phyloP scores from a whole-genome alignment of 1,284 basidiomycete genomes.

The Amylostereum areolatum region DNA sequence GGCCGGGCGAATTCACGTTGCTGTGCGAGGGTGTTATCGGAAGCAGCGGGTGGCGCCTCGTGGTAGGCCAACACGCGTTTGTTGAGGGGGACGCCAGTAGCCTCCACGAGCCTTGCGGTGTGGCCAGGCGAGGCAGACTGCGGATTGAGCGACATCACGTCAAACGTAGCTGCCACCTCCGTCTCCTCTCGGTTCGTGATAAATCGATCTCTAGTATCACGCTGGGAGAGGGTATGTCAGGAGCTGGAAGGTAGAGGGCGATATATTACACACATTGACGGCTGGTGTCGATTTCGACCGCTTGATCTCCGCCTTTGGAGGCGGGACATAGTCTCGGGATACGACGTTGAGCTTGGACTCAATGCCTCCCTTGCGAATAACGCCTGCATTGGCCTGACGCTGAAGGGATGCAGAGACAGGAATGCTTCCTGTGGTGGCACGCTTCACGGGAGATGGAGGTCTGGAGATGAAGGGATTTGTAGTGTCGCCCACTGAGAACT shows the following conservation, averaged over 20 bases:
- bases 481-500: constrained; percentile 34
- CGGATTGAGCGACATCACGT: constrained; percentile 55
- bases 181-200: constrained; percentile 62
- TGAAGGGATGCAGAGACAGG: constrained; percentile 49
- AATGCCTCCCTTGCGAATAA: constrained; percentile 69
- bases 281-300: constrained; percentile 65
- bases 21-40: constrained; percentile 61
- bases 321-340: constrained; percentile 50
- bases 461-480: constrained; percentile 65
- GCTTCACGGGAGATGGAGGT: constrained; percentile 59
- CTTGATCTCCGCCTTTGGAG: constrained; percentile 56
- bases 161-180: constrained; percentile 55
- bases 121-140: constrained; percentile 65
- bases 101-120: constrained; percentile 67
- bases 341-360: constrained; percentile 72
- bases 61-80: constrained; percentile 75
- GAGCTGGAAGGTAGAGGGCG: constrained; percentile 6
- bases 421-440: constrained; percentile 40
- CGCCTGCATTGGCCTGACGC: constrained; percentile 56
- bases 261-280: neutral
- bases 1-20: constrained; percentile 71
- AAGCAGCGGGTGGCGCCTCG: constrained; percentile 63
- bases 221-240: constrained; percentile 13
- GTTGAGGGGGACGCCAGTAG: constrained; percentile 67
- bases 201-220: constrained; percentile 62